Conservation (phyloP, 2,329 filamentous ascomycete species). For the Thielaviopsis euricoi region DNA sequence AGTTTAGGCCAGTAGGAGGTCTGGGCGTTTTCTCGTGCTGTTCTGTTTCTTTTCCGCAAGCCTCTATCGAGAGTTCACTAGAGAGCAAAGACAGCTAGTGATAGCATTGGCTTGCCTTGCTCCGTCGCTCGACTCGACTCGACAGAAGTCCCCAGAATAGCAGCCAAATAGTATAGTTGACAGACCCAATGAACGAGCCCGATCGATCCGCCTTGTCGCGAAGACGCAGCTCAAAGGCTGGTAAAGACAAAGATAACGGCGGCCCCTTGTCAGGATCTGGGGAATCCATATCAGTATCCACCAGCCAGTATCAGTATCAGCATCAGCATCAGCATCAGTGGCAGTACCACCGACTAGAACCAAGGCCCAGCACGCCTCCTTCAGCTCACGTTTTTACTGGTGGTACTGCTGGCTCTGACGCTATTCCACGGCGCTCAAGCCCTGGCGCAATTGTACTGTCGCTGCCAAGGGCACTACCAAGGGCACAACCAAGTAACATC, state of each 20-base stretch:
- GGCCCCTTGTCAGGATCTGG: not conserved
- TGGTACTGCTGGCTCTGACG: conserved; percentile 10
- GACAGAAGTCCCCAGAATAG: not conserved
- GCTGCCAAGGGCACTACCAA: not conserved
- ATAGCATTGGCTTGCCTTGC: not conserved
- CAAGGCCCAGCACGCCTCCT: not conserved
- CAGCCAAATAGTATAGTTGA: too few species aligned
- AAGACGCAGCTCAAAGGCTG: not conserved
- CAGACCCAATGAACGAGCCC: not conserved
- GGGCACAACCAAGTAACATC: not conserved
- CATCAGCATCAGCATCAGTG: not conserved
- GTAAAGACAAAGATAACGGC: not conserved
- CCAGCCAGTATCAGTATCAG: not conserved
- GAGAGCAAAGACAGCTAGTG: too few species aligned
- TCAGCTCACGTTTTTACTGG: conserved; percentile 7
- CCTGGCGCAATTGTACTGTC: conserved; percentile 1
- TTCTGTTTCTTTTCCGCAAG: not conserved
- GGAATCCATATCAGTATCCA: not conserved
- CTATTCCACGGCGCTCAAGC: conserved; percentile 14
- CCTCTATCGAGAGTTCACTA: not conserved
- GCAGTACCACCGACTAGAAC: not conserved
- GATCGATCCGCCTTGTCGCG: not conserved
- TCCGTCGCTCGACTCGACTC: not conserved
- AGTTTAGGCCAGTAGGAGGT: not conserved
- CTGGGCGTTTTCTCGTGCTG: not conserved